A percentile compares a stretch with the other conserved stretches of the same genome.
phyloP scores from a whole-genome alignment of 2,329 filamentous ascomycete genomes.

The Apiospora arundinis region DNA sequence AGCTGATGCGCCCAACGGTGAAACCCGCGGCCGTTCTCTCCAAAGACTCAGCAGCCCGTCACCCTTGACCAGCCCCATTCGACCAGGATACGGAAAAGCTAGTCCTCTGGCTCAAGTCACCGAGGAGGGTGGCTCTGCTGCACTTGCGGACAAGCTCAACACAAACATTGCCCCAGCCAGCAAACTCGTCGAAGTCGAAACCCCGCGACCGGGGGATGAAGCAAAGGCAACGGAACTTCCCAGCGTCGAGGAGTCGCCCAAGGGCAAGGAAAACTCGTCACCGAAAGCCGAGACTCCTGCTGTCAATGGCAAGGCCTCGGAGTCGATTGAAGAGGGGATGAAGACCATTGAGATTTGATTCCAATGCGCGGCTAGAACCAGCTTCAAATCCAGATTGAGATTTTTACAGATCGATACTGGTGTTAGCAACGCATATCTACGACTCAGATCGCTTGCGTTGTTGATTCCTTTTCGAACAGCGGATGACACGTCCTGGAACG shows the following conservation, averaged over 20 bases:
- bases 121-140: constrained; percentile 60
- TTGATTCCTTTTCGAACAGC: constrained; percentile 28
- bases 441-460: background rate
- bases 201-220: constrained; percentile 56
- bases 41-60: constrained; percentile 72
- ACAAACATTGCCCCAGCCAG: constrained; percentile 49
- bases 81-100: constrained; percentile 67
- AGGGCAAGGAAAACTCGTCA: constrained; percentile 48
- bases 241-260: constrained; percentile 42
- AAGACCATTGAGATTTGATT: constrained; percentile 67
- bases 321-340: constrained; percentile 58
- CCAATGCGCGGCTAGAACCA: constrained; percentile 32
- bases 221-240: constrained; percentile 42
- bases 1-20: constrained; percentile 58
- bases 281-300: constrained; percentile 22
- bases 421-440: constrained; percentile 27
- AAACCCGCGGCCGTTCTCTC: constrained; percentile 73
- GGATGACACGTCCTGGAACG: constrained; percentile 27
- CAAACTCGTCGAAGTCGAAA: constrained; percentile 64
- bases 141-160: constrained; percentile 37
- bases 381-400: constrained; percentile 63
- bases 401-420: constrained; percentile 61
- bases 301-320: constrained; percentile 50
- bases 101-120: constrained; percentile 77
- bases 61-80: constrained; percentile 68